phyloP scores from a whole-genome alignment of 2,329 filamentous ascomycete species.

The Colletotrichum kahawae region DNA sequence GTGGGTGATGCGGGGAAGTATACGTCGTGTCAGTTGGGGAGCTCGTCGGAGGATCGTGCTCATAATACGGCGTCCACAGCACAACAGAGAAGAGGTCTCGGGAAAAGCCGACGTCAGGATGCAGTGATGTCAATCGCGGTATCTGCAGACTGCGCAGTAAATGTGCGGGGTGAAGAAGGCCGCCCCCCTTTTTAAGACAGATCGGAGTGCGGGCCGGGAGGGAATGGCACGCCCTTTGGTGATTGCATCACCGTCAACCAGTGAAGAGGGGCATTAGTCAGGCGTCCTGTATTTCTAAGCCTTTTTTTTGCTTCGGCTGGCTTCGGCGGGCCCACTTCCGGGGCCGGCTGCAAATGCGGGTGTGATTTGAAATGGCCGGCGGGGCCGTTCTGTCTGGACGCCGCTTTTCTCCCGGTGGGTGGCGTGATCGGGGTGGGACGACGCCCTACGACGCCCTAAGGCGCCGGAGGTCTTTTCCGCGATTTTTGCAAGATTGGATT shows the following conservation, averaged over 20 bases:
- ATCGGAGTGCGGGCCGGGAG: neutral
- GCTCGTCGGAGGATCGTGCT: neutral
- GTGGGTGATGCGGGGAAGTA: neutral
- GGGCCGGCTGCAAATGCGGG: neutral
- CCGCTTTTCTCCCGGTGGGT: neutral
- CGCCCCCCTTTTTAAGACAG: neutral
- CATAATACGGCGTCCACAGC: neutral
- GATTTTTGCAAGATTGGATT: neutral
- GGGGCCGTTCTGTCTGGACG: neutral
- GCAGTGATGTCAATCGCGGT: neutral
- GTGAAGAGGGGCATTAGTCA: slow-evolving; percentile 2
- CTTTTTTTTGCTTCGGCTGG: neutral
- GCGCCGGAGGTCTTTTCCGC: neutral
- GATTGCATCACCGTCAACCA: slow-evolving; percentile 6
- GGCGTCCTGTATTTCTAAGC: slow-evolving; percentile 10
- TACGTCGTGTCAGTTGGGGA: neutral
- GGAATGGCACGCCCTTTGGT: neutral
- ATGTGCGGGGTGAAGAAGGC: neutral
- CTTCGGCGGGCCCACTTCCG: neutral
- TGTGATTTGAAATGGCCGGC: slow-evolving; percentile 4
- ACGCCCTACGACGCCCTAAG: neutral
- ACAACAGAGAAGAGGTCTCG: neutral
- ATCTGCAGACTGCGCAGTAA: neutral
- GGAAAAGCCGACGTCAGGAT: neutral
- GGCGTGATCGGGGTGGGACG: neutral